Conservation (phyloP, 352 stramenopile genomes). For the Phytophthora europaea region DNA sequence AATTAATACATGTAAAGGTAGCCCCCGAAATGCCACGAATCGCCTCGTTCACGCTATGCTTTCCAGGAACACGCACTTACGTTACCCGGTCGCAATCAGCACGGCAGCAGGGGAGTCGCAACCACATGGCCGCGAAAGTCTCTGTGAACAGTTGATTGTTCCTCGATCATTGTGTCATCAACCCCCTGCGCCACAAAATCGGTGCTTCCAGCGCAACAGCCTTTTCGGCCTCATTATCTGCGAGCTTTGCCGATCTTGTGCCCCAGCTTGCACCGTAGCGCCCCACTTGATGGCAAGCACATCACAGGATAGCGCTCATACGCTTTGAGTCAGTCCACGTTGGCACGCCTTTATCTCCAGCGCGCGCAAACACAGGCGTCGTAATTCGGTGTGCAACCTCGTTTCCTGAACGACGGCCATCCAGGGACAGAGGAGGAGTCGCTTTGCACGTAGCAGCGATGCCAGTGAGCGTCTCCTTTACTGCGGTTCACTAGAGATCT, state of each 20-base stretch:
- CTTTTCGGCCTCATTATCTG: constrained; percentile 5
- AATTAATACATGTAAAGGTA: too few relatives aligned
- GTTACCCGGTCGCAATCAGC: constrained; percentile 25
- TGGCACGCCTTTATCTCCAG: not conserved
- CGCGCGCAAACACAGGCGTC: not conserved
- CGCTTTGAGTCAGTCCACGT: not conserved
- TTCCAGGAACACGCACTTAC: constrained; percentile 2
- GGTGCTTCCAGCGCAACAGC: constrained; percentile 31
- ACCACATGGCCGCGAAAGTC: constrained; percentile 17
- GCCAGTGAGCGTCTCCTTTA: constrained; percentile 13
- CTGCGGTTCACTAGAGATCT: not conserved
- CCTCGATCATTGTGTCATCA: not conserved
- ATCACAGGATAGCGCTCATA: not conserved
- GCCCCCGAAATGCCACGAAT: constrained; percentile 8
- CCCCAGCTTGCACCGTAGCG: not conserved
- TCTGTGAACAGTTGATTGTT: constrained; percentile 39
- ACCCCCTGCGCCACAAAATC: constrained; percentile 21
- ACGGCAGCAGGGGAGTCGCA: constrained; percentile 22
- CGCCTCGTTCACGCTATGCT: not conserved
- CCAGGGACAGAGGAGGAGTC: constrained; percentile 7
- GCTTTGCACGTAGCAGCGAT: not conserved
- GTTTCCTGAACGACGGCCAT: not conserved
- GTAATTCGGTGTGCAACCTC: constrained; percentile 19
- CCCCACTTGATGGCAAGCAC: not conserved
- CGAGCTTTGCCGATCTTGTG: not conserved